Evolutionary conservation across 768 basidiomycete species (phyloP).

Genomic region (Calocera viscosa): DNA sequence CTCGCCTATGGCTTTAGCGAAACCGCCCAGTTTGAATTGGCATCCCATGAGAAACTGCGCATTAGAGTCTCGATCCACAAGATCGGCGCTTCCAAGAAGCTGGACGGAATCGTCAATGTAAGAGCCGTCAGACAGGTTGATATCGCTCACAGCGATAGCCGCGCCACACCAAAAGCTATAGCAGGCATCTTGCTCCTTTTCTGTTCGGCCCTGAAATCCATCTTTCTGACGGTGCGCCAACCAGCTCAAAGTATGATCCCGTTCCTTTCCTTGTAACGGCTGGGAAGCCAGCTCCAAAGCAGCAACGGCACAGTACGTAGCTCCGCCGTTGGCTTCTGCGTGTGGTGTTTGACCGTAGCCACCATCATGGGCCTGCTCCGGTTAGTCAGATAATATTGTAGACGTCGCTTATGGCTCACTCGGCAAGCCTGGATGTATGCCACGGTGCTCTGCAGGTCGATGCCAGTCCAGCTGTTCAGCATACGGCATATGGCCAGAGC

Average conservation of each 20-base stretch:
- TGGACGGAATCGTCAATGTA: slow-evolving; percentile 23
- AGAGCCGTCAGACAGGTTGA: neutral
- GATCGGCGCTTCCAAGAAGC: slow-evolving; percentile 52
- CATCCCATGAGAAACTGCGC: slow-evolving; percentile 55
- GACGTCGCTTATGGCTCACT: slow-evolving; percentile 32
- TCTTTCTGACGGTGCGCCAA: slow-evolving; percentile 64
- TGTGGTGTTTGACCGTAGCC: slow-evolving; percentile 75
- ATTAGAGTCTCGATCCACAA: slow-evolving; percentile 48
- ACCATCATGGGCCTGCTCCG: slow-evolving; percentile 71
- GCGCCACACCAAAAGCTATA: slow-evolving; percentile 96
- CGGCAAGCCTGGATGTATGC: slow-evolving; percentile 57
- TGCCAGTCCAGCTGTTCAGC: slow-evolving; percentile 64
- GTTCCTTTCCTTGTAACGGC: slow-evolving; percentile 27
- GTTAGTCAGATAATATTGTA: neutral
- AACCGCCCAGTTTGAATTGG: slow-evolving; percentile 82
- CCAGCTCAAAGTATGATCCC: slow-evolving; percentile 57
- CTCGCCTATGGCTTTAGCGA: slow-evolving; percentile 71
- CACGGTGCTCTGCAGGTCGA: slow-evolving; percentile 50
- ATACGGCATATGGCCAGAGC: slow-evolving; percentile 73
- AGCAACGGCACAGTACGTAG: slow-evolving; percentile 85
- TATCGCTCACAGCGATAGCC: slow-evolving; percentile 46
- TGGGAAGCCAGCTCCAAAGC: slow-evolving; percentile 44
- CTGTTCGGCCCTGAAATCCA: slow-evolving; percentile 80
- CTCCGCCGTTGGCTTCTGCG: slow-evolving; percentile 83
- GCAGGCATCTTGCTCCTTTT: slow-evolving; percentile 81